phyloP scores from a whole-genome alignment of 169 alveolate genomes.

The Plasmodium gonderi region DNA sequence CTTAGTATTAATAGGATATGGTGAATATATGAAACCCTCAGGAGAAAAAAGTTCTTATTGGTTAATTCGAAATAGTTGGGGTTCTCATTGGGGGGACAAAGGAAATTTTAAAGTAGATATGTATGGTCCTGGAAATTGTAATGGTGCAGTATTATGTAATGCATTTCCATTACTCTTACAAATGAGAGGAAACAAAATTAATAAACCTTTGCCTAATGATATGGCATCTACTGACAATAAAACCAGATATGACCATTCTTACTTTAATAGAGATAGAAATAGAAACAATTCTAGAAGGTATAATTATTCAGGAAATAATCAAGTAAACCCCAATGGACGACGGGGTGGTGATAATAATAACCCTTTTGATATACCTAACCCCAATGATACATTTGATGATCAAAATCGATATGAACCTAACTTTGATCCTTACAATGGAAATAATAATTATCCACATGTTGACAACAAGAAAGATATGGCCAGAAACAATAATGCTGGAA shows the following conservation, averaged over 20 bases:
- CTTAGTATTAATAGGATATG: conserved; percentile 76
- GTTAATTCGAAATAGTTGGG: conserved; percentile 70
- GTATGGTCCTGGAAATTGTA: conserved; percentile 55
- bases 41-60: conserved; percentile 68
- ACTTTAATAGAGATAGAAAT: neutral
- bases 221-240: conserved; percentile 21
- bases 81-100: conserved; percentile 54
- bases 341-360: neutral
- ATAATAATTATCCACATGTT: neutral
- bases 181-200: conserved; percentile 16
- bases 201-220: conserved; percentile 40
- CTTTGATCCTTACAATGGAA: neutral
- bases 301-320: neutral
- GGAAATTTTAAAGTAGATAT: conserved; percentile 69
- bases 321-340: neutral
- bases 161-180: conserved; percentile 57
- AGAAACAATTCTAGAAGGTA: neutral
- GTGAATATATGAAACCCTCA: conserved; percentile 45
- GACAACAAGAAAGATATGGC: neutral
- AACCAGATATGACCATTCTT: neutral
- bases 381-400: neutral
- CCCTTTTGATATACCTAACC: conserved; percentile 4
- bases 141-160: conserved; percentile 50
- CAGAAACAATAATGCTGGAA: neutral
- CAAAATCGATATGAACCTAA: neutral